These are phyloP conservation scores for Scortechinia acanthostroma DNA, from an alignment of 2,329 filamentous ascomycete genomes.

Conservation along the genomic window DNA sequence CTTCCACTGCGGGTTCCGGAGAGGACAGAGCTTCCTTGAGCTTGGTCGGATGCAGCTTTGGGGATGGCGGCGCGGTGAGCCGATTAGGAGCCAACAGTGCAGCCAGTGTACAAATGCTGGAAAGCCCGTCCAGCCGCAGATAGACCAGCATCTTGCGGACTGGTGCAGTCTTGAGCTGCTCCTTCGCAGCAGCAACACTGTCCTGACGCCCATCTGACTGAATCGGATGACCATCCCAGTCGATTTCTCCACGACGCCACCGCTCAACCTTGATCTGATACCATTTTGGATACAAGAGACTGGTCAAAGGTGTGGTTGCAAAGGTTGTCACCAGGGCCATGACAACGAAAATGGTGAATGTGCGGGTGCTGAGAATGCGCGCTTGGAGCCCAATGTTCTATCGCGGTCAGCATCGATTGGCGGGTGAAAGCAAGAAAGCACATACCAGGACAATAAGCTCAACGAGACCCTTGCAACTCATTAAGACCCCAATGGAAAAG, in stretches of 20 bases:
- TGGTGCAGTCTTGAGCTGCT: constrained; percentile 33
- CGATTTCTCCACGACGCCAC: constrained; percentile 76
- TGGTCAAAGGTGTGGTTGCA: constrained; percentile 70
- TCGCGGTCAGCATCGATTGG: neutral
- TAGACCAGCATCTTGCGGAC: constrained; percentile 66
- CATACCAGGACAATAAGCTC: constrained; percentile 87
- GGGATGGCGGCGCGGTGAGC: constrained; percentile 9
- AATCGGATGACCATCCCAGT: constrained; percentile 68
- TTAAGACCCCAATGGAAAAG: constrained; percentile 77
- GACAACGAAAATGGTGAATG: constrained; percentile 89
- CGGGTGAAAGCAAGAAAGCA: constrained; percentile 3
- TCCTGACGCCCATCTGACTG: constrained; percentile 28
- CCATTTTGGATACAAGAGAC: constrained; percentile 68
- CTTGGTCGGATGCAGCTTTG: constrained; percentile 6
- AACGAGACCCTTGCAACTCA: constrained; percentile 95
- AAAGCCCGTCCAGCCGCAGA: constrained; percentile 76
- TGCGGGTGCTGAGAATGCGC: constrained; percentile 70
- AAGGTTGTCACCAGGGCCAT: constrained; percentile 89
- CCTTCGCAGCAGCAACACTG: constrained; percentile 28
- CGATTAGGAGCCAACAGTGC: constrained; percentile 63
- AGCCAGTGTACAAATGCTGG: constrained; percentile 75
- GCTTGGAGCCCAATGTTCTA: constrained; percentile 65
- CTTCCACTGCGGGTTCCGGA: constrained; percentile 22
- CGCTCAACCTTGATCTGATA: constrained; percentile 42
- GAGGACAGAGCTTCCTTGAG: neutral